phyloP scores from a whole-genome alignment of 164 flowering plant genomes.

The Euptelea pleiosperma region DNA sequence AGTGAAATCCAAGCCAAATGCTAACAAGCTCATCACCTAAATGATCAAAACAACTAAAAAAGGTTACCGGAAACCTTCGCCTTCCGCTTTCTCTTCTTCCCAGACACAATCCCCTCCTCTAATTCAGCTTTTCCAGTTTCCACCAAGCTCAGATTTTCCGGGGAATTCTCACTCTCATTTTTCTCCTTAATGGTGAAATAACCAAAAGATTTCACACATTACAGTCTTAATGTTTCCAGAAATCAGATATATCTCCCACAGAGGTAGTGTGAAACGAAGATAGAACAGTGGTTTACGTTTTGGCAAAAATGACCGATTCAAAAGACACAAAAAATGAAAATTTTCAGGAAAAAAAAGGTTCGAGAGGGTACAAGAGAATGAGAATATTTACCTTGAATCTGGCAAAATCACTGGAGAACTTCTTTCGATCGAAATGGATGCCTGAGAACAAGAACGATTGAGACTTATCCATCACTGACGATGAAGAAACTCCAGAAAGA shows the following conservation, averaged over 20 bases:
- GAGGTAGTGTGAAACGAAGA: background rate
- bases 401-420: slow-evolving; percentile 55
- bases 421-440: slow-evolving; percentile 54
- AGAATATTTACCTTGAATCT: slow-evolving; percentile 42
- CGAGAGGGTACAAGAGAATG: background rate
- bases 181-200: slow-evolving; percentile 35
- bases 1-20: background rate
- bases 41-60: background rate
- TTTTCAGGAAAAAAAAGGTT: background rate
- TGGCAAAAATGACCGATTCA: background rate
- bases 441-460: slow-evolving; percentile 65
- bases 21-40: background rate
- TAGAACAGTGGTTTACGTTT: background rate
- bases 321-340: background rate
- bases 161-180: slow-evolving; percentile 28
- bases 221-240: background rate
- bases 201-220: slow-evolving; percentile 1
- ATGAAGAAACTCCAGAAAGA: background rate
- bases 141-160: slow-evolving; percentile 17
- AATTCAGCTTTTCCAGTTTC: slow-evolving; percentile 24
- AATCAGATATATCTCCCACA: background rate
- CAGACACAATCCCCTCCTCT: slow-evolving; percentile 12
- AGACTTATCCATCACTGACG: slow-evolving; percentile 10
- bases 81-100: slow-evolving; percentile 58
- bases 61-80: slow-evolving; percentile 27